Evolutionary conservation across 305 asterid genomes (phyloP).

Genomic region (Solanum hybrid): DNA sequence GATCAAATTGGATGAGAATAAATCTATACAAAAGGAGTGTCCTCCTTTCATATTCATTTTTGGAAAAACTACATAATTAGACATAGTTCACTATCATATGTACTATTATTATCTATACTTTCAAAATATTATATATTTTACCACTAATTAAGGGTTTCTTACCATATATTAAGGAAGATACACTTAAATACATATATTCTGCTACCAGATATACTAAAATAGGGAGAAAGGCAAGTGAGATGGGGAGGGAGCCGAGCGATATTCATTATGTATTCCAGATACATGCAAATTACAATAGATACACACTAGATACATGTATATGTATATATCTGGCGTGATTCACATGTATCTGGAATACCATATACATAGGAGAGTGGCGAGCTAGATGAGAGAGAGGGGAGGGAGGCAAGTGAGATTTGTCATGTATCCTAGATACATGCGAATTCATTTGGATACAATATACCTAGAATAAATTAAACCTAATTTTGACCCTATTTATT

Average conservation of each 20-base stretch:
- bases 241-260: background rate
- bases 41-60: background rate
- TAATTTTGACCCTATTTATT: background rate
- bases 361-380: background rate
- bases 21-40: background rate
- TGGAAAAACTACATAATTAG: no score
- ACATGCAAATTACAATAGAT: background rate
- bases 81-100: background rate
- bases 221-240: background rate
- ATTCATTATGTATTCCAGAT: background rate
- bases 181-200: background rate
- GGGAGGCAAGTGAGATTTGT: background rate
- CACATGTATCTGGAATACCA: background rate
- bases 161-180: background rate
- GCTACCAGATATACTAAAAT: background rate
- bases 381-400: background rate
- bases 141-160: background rate
- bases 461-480: background rate
- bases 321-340: background rate
- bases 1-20: background rate
- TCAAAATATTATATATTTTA: no score
- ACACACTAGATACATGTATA: background rate
- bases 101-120: background rate
- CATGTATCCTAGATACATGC: background rate
- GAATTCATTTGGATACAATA: background rate